Conservation (phyloP, 2,329 filamentous ascomycete species). For the Septoria linicola region DNA sequence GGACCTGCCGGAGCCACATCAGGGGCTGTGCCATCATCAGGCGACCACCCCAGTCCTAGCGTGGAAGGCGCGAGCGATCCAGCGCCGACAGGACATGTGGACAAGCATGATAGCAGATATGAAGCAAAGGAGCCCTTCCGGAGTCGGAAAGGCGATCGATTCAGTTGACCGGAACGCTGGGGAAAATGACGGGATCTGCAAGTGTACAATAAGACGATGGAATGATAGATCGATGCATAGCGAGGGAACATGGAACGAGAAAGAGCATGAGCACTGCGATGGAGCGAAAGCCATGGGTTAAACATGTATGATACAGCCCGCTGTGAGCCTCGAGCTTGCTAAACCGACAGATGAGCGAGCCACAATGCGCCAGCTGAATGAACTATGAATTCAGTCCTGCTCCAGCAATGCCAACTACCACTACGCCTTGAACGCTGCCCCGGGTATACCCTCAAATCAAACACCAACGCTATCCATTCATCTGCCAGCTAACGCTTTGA, state of each 20-base stretch:
- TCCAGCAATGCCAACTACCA: too few species aligned
- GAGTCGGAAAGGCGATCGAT: slow-evolving; percentile 81
- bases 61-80: slow-evolving; percentile 56
- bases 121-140: slow-evolving; percentile 74
- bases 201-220: slow-evolving; percentile 1
- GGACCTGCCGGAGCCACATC: slow-evolving; percentile 42
- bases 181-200: background rate
- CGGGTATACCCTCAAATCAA: too few species aligned
- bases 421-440: too few species aligned
- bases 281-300: background rate
- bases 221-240: slow-evolving; percentile 10
- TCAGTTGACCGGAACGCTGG: slow-evolving; percentile 47
- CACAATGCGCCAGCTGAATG: background rate
- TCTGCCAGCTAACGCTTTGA: too few species aligned
- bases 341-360: background rate
- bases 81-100: slow-evolving; percentile 80
- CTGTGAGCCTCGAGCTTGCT: background rate
- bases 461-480: too few species aligned
- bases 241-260: background rate
- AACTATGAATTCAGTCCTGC: background rate
- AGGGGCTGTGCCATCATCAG: background rate
- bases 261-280: background rate
- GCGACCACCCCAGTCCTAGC: slow-evolving; percentile 26
- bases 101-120: slow-evolving; percentile 82
- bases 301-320: slow-evolving; percentile 6